Conservation (phyloP, 2,329 filamentous ascomycete species). For the Epichloe baconii region DNA sequence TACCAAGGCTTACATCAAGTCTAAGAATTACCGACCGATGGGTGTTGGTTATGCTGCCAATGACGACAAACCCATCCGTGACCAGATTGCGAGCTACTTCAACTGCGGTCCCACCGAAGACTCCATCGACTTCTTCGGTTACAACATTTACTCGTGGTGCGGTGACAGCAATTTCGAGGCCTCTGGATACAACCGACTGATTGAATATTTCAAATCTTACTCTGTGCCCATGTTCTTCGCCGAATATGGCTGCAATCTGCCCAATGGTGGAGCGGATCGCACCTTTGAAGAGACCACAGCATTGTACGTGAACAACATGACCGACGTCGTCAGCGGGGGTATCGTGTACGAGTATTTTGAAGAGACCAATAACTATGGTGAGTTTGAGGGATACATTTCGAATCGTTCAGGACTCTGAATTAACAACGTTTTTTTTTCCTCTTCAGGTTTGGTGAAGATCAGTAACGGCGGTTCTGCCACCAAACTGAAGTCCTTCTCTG, state of each 20-base stretch:
- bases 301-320: constrained; percentile 74
- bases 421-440: too few species aligned
- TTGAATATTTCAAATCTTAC: constrained; percentile 77
- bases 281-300: constrained; percentile 74
- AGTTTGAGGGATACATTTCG: constrained; percentile 12
- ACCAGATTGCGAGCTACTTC: constrained; percentile 80
- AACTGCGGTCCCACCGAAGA: constrained; percentile 60
- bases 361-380: constrained; percentile 78
- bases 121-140: constrained; percentile 93
- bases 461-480: constrained; percentile 39
- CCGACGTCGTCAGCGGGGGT: constrained; percentile 77
- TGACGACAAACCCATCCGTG: constrained; percentile 75
- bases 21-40: constrained; percentile 61
- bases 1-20: constrained; percentile 85
- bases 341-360: constrained; percentile 99
- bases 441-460: constrained; percentile 51
- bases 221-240: constrained; percentile 95
- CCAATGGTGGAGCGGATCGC: constrained; percentile 50
- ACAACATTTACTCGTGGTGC: constrained; percentile 99
- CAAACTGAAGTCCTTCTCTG: constrained; percentile 61
- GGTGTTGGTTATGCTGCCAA: constrained; percentile 95
- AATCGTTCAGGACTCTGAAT: too few species aligned
- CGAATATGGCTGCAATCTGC: constrained; percentile 89
- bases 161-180: constrained; percentile 62
- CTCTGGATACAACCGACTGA: constrained; percentile 74